Base-by-base conservation (phyloP, 2,329 filamentous ascomycete genomes). In the Clonostachys rosea region DNA sequence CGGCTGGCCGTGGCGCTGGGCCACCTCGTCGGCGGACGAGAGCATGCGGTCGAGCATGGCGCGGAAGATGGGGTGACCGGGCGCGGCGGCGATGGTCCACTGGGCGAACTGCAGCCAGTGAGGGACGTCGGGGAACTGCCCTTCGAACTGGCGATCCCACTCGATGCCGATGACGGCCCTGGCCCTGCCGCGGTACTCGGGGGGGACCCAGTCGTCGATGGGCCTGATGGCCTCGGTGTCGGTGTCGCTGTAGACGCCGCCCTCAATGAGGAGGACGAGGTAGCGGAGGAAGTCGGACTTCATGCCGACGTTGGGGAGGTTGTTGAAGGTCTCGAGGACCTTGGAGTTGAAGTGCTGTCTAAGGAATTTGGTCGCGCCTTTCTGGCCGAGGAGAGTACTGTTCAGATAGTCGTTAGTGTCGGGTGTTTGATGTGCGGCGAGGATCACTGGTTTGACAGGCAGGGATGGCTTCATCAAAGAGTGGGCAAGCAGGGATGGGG, bases 201-300 rank as follows among this genome's bases (percentile, higher is more conserved):
- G 33, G 6, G 59, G 56, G 4, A 60, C 44, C 58, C 58, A 61
- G 5, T 47, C 14, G 24, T 75, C 63, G 44, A 81, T 62, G 0
- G 78, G 71, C 33, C 69, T 69, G 14, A 82, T 59, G 12, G 76
- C 74, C 54, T 79, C 73, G 13, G 81, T 78, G 54, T 83, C 79
- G 37, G 39, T 42, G 42, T 50, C 48, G 17, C 44, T 43, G 33
- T 50, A 50, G 10, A 49, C 48, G 12, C 73, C 66, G 12, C 66
- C 65, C 34, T 65, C 59, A 4, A 50, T 44, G 30, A 42, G 42
- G 24, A 61, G 54, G 34, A 61, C 33, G 7, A 60, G 52, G 47
- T 61, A 60, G 3, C 58, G 57, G 3, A 61, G 52, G 6, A 61
- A 45, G 37, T 61, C 55, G 9, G 62, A 61, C 43, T 61, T 61